phyloP scores from a whole-genome alignment of 352 stramenopile genomes.

The Globisporangium nagaii region DNA sequence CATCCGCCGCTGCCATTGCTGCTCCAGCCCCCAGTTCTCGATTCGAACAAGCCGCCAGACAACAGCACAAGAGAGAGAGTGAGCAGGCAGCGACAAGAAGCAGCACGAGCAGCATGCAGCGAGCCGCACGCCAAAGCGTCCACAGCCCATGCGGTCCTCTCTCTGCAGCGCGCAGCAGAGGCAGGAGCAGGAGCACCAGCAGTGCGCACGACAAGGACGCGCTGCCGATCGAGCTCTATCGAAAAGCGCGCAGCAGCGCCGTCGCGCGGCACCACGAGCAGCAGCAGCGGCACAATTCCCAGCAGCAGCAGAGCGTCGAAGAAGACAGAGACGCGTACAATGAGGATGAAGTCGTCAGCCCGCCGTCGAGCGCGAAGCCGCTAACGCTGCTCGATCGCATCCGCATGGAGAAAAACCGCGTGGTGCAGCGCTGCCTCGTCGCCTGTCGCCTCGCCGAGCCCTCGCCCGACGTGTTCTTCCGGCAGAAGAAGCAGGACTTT shows the following conservation, averaged over 20 bases:
- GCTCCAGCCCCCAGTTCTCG: too few relatives aligned
- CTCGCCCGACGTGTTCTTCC: constrained; percentile 49
- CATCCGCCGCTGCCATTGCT: too few relatives aligned
- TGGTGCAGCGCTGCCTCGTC: constrained; percentile 60
- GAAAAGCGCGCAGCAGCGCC: constrained; percentile 1
- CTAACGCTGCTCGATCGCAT: constrained; percentile 21
- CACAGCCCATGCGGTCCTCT: background rate
- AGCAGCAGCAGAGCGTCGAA: background rate
- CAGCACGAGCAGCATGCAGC: background rate
- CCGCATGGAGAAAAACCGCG: constrained; percentile 52
- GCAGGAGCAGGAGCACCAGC: background rate
- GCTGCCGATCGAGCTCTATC: constrained; percentile 4
- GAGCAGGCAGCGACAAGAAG: too few relatives aligned
- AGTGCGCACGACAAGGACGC: background rate
- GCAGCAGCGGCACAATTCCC: background rate
- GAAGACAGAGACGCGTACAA: background rate
- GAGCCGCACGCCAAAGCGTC: background rate
- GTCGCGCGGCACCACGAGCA: constrained; percentile 1
- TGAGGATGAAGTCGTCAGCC: background rate
- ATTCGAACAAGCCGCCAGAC: background rate
- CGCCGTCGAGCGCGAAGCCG: background rate
- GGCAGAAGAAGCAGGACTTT: constrained; percentile 37
- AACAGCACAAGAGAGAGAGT: background rate
- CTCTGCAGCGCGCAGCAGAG: background rate
- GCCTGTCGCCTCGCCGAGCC: constrained; percentile 36